phyloP scores from a whole-genome alignment of 2,329 filamentous ascomycete genomes.

The Akanthomyces dipterigenus region DNA sequence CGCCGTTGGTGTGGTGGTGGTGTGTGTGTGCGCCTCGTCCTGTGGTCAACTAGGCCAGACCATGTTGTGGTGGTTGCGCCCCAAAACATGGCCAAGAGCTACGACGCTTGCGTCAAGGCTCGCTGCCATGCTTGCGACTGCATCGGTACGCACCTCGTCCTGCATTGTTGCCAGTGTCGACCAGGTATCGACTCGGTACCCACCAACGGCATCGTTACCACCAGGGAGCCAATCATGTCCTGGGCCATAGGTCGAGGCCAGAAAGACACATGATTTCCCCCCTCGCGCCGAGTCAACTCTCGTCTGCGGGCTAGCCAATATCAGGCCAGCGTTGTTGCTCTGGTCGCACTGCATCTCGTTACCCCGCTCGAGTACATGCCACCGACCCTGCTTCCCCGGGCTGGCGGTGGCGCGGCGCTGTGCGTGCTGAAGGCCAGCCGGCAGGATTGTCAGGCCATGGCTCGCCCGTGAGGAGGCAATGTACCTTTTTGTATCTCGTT shows the following conservation, averaged over 20 bases:
- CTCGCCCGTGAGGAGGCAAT: not conserved
- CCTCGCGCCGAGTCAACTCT: not conserved
- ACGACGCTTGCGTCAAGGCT: slow-evolving; percentile 1
- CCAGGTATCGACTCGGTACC: not conserved
- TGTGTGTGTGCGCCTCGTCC: not conserved
- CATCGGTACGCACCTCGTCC: not conserved
- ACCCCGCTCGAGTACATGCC: slow-evolving; percentile 7
- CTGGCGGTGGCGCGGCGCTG: not conserved
- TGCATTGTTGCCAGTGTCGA: not conserved
- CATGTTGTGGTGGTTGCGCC: not conserved
- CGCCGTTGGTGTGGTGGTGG: not conserved
- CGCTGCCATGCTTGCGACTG: not conserved
- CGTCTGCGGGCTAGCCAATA: not conserved
- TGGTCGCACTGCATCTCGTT: not conserved
- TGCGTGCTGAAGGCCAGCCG: not conserved
- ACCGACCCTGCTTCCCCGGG: not conserved
- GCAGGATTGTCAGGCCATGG: not conserved
- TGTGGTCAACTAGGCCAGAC: not conserved
- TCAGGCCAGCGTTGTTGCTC: too few relatives aligned
- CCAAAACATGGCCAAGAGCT: slow-evolving; percentile 1
- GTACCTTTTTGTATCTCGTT: slow-evolving; percentile 5
- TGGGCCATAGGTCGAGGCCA: not conserved
- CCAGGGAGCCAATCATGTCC: not conserved
- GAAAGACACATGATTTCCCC: not conserved
- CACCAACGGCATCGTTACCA: not conserved